These are phyloP conservation scores for Ophiocordyceps camponoti-rufipedis DNA, from an alignment of 2,329 filamentous ascomycete genomes.

Conservation along the genomic window DNA sequence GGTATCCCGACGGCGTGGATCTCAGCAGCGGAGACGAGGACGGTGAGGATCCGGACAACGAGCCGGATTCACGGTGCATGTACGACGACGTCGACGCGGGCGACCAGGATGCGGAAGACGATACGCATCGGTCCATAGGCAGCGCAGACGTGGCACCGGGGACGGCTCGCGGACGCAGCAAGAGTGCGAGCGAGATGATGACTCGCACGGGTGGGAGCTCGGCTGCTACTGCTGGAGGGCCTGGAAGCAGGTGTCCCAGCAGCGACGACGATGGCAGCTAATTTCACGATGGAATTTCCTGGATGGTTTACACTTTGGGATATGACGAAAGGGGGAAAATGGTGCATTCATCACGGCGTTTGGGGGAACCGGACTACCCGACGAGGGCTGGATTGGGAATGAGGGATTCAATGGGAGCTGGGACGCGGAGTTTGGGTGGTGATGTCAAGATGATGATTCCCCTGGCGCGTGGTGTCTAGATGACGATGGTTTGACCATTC, in stretches of 20 bases:
- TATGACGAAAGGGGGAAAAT: not conserved
- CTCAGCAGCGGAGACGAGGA: slow-evolving; percentile 23
- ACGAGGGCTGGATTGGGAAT: not conserved
- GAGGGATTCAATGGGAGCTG: no score
- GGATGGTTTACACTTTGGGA: no score
- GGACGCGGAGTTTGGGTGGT: no score
- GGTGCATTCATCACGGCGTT: not conserved
- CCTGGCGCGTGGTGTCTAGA: no score
- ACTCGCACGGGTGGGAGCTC: slow-evolving; percentile 16
- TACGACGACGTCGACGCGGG: slow-evolving; percentile 10
- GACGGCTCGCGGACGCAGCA: slow-evolving; percentile 12
- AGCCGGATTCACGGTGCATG: slow-evolving; percentile 11
- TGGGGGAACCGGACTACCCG: not conserved
- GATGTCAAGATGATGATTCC: no score
- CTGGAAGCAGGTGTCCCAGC: slow-evolving; percentile 19
- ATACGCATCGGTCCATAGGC: slow-evolving; percentile 7
- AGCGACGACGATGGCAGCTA: slow-evolving; percentile 13
- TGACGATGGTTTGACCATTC: no score
- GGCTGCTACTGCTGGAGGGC: slow-evolving; percentile 20
- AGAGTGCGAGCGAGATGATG: slow-evolving; percentile 12
- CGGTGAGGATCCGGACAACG: slow-evolving; percentile 19
- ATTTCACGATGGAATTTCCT: not conserved
- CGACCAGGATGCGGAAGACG: not conserved
- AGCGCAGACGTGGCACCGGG: slow-evolving; percentile 16
- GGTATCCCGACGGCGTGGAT: slow-evolving; percentile 20